Percentiles rank a stretch among this genome's conserved stretches.
Evolutionary conservation across 2,329 filamentous ascomycete genomes (phyloP).

Genomic region (Fusarium sp.): DNA sequence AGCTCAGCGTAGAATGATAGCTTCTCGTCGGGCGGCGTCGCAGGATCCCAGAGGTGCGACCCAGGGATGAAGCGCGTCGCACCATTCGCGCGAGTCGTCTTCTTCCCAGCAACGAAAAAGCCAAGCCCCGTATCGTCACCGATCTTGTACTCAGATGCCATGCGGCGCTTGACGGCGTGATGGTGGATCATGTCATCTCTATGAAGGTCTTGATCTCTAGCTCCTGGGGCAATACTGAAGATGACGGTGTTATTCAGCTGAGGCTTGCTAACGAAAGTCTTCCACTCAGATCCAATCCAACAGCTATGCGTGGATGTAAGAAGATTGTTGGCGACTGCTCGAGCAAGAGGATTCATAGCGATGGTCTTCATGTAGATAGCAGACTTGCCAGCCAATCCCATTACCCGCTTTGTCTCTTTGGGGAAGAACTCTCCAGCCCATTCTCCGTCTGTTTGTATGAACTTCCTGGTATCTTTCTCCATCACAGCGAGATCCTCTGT

Average conservation of each 20-base stretch:
- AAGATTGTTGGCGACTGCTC: background rate
- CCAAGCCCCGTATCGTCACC: background rate
- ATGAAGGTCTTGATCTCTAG: background rate
- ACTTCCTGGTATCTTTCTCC: background rate
- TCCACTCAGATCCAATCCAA: background rate
- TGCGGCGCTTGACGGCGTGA: background rate
- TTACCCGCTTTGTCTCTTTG: background rate
- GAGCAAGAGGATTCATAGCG: background rate
- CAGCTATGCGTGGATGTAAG: background rate
- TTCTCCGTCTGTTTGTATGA: background rate
- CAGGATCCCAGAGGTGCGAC: background rate
- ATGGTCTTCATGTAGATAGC: background rate
- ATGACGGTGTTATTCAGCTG: background rate
- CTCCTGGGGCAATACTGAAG: background rate
- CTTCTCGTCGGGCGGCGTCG: background rate
- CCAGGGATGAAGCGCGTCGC: background rate
- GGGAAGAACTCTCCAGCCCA: background rate
- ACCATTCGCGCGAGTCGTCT: background rate
- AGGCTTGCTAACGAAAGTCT: background rate
- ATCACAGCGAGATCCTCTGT: background rate
- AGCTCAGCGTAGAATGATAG: background rate
- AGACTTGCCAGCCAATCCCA: background rate
- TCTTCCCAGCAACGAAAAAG: background rate
- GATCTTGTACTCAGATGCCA: background rate
- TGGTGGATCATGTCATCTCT: background rate